Conservation (phyloP, 805 yeast species). For the Monosporozyma unispora region DNA sequence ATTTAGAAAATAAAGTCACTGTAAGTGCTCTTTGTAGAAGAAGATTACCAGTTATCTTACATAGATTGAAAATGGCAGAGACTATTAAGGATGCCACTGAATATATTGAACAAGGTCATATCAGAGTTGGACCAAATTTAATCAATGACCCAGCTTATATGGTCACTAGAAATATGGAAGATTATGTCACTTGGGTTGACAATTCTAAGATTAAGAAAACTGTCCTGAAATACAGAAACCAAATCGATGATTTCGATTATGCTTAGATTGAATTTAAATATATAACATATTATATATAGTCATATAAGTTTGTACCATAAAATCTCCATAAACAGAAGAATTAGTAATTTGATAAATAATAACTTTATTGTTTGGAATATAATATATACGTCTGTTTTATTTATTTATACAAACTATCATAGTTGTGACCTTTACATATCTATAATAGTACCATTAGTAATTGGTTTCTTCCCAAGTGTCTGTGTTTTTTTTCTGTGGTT, state of each 20-base stretch:
- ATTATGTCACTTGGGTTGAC: constrained; percentile 97
- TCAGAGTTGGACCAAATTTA: constrained; percentile 91
- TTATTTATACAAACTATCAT: neutral
- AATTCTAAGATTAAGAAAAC: constrained; percentile 86
- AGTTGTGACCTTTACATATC: neutral
- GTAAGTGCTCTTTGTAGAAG: constrained; percentile 91
- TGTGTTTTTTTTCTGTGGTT: neutral
- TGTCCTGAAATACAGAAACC: constrained; percentile 77
- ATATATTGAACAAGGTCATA: constrained; percentile 94
- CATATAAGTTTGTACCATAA: neutral
- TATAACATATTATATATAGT: too few species aligned
- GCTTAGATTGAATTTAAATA: neutral
- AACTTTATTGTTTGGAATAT: neutral
- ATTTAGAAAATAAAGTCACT: constrained; percentile 81
- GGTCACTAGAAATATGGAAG: constrained; percentile 90
- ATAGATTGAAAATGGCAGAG: constrained; percentile 88
- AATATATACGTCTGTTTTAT: neutral
- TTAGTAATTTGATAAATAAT: neutral
- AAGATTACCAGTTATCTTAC: constrained; percentile 90
- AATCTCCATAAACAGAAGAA: neutral
- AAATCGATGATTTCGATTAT: constrained; percentile 47
- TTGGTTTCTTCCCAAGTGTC: neutral
- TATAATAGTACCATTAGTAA: neutral
- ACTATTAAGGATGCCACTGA: constrained; percentile 81
- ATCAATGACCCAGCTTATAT: constrained; percentile 93